Evolutionary conservation across 2,329 filamentous ascomycete species (phyloP).

Genomic region (Ciborinia camelliae): DNA sequence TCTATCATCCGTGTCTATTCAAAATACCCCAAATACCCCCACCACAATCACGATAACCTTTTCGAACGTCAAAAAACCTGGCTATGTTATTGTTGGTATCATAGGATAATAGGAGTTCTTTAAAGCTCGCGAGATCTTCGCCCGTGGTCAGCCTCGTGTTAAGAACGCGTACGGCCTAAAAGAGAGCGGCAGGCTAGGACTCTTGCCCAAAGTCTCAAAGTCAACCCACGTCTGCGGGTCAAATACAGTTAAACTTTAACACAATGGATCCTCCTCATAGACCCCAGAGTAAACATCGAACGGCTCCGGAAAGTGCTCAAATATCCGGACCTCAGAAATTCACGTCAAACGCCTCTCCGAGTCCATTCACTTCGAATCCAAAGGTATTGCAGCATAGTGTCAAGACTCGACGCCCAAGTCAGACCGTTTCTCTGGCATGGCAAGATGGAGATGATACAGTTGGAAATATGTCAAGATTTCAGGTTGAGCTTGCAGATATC

Average conservation of each 20-base stretch:
- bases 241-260: conserved; percentile 11
- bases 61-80: conserved; percentile 17
- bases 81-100: conserved; percentile 28
- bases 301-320: conserved; percentile 24
- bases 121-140: conserved; percentile 25
- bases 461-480: conserved; percentile 33
- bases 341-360: conserved; percentile 31
- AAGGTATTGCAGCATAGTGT: conserved; percentile 25
- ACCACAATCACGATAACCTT: conserved; percentile 18
- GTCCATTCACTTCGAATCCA: conserved; percentile 30
- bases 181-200: conserved; percentile 26
- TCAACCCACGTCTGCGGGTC: conserved; percentile 7
- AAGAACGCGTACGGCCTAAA: conserved; percentile 29
- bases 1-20: conserved; percentile 10
- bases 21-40: conserved; percentile 17
- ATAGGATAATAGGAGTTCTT: conserved; percentile 27
- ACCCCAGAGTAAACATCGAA: conserved; percentile 27
- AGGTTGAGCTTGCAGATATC: conserved; percentile 58
- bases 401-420: conserved; percentile 28
- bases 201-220: conserved; percentile 13
- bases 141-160: conserved; percentile 29
- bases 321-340: conserved; percentile 22
- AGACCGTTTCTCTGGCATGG: conserved; percentile 34
- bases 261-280: conserved; percentile 34
- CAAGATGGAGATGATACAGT: conserved; percentile 31